Evolutionary conservation across 176 grass and related monocot species (phyloP), one percentile per base, ranked within the genome.

Genomic region (Melocanna baccifera): DNA sequence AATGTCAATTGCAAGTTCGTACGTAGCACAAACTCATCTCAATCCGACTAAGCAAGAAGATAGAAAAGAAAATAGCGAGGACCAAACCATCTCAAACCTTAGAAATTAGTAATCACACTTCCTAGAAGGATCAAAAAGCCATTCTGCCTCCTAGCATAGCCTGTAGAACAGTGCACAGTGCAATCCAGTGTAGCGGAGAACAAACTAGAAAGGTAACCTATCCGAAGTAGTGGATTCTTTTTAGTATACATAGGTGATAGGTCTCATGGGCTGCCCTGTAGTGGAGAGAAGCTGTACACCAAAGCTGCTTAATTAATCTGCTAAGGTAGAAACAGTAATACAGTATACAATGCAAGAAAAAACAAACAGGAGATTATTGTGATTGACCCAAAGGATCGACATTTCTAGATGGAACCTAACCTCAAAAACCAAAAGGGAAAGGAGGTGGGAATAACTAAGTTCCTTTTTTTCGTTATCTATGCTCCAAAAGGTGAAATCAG

Each of bases 171-270:
- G 4, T 6, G 43, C 69, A 72, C 65, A 64, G 56, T 40, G 37
- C 37, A 47, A 47, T 47, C 71, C 72, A 67, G 43, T 62, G 68
- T 58, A 80, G 76, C 70, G 75, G 85, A 80, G 75, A 80, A 80
- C 69, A 87, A 90, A 84, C 75, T 62, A 84, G 18, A 84, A 84
- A 80, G 80, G 55, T 42, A 87, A 55, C 41, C 80, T 80, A 84
- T 87, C 89, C 67, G 53, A 63, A 84, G 75, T 52, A 45, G 46
- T 65, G 0, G 8, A 34, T 45, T 52, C 30, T 83, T 73, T n/a
- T 36, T 14, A 62, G 19, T 46, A 83, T 48, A 73, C 39, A 83
- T 55, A 69, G 50, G 30, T 71, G 28, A 83, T 55, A 69, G 50
- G 30, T 71, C 29, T 30, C 76, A 67, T 76, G 57, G 67, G 62